phyloP scores from a whole-genome alignment of 208 protist genomes.

The Wallacemonas sp. region DNA sequence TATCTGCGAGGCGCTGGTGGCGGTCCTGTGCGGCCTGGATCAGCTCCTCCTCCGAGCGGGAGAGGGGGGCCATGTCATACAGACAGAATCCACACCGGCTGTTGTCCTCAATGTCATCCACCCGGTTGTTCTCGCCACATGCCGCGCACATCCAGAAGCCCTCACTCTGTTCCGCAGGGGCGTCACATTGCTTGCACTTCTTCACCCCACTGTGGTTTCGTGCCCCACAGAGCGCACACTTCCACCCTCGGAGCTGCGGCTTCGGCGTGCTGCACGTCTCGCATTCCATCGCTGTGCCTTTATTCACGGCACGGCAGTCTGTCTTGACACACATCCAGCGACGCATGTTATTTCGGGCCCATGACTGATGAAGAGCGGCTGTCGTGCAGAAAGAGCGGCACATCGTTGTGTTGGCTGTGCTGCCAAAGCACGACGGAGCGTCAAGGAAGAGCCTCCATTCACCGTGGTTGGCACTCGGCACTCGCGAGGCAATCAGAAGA shows the following conservation, averaged over 20 bases:
- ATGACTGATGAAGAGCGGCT: constrained; percentile 50
- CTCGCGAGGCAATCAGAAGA: no score
- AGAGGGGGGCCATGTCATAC: constrained; percentile 87
- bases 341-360: constrained; percentile 41
- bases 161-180: constrained; percentile 35
- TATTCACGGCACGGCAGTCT: constrained; percentile 65
- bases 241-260: constrained; percentile 71
- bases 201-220: constrained; percentile 77
- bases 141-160: constrained; percentile 85
- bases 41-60: constrained; percentile 47
- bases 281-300: constrained; percentile 28
- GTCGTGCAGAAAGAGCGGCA: constrained; percentile 21
- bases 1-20: constrained; percentile 26
- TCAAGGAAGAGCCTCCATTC: no score
- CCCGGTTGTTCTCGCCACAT: constrained; percentile 86
- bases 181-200: constrained; percentile 66
- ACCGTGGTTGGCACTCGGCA: no score
- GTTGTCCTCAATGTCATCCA: constrained; percentile 87
- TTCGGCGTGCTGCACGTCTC: constrained; percentile 58
- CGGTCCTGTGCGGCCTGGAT: constrained; percentile 43
- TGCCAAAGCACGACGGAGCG: no score
- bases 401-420: no score
- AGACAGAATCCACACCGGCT: constrained; percentile 82
- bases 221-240: constrained; percentile 65
- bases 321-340: constrained; percentile 83